Conservation (phyloP, 2,329 filamentous ascomycete genomes). For the Oidium heveae region DNA sequence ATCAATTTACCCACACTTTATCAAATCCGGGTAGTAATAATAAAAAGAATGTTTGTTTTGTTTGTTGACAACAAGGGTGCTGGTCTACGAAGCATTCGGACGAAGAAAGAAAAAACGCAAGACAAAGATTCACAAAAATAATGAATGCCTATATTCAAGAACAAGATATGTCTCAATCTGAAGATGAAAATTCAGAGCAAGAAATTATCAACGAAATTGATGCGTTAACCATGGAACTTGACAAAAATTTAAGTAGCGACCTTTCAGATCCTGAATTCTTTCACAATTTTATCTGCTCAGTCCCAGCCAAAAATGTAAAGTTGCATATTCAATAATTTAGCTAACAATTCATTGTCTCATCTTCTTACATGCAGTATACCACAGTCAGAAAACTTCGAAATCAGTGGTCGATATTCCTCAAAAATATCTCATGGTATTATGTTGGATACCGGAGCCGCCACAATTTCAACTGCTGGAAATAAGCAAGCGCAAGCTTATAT, state of each 20-base stretch:
- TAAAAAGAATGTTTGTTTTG: too few species aligned
- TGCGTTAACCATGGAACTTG: background rate
- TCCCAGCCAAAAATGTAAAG: too few species aligned
- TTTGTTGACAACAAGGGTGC: too few species aligned
- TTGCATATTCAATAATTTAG: too few species aligned
- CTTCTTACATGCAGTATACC: too few species aligned
- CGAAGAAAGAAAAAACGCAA: background rate
- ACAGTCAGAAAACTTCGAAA: too few species aligned
- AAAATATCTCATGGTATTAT: background rate
- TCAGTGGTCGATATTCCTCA: background rate
- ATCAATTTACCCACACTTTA: background rate
- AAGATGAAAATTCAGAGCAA: background rate
- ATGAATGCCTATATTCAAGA: conserved; percentile 1
- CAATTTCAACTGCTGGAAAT: background rate
- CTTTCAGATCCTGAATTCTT: background rate
- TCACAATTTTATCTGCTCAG: background rate
- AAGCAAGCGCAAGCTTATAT: background rate
- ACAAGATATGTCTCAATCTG: background rate
- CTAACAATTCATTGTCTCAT: too few species aligned
- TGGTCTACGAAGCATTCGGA: too few species aligned
- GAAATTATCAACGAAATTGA: background rate
- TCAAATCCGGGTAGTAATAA: too few species aligned
- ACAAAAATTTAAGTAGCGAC: background rate
- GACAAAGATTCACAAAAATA: background rate
- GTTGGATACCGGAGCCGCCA: background rate